These are phyloP conservation scores for Stellera chamaejasme DNA, from an alignment of 345 rosid species.

Conservation along the genomic window DNA sequence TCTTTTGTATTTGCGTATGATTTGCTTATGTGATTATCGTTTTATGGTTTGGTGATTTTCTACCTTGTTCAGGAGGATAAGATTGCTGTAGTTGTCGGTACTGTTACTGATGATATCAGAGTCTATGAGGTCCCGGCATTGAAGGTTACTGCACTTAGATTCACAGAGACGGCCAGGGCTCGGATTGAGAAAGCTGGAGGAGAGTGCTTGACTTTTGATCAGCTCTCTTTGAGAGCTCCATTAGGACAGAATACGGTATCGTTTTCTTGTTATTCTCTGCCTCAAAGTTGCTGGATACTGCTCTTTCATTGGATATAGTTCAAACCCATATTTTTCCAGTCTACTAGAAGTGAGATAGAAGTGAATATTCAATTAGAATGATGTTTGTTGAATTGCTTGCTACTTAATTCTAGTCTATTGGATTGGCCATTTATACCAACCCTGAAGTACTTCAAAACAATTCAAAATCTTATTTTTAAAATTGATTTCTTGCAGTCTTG, in stretches of 20 bases:
- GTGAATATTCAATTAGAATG: no score
- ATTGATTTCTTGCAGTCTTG: neutral
- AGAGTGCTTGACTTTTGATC: constrained; percentile 93
- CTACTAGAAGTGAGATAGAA: no score
- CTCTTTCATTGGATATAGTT: neutral
- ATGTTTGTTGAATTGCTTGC: neutral
- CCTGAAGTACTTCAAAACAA: neutral
- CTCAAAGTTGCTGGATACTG: neutral
- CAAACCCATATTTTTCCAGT: neutral
- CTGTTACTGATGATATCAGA: constrained; percentile 84
- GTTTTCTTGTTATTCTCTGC: neutral
- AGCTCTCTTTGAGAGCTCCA: constrained; percentile 90
- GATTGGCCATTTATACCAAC: no score
- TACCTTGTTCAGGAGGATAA: constrained; percentile 43
- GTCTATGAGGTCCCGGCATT: constrained; percentile 78
- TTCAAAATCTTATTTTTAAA: neutral
- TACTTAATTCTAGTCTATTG: neutral
- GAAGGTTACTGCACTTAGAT: constrained; percentile 80
- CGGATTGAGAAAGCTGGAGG: constrained; percentile 98
- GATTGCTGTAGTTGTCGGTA: constrained; percentile 84
- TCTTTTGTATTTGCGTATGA: neutral
- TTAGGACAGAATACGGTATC: constrained; percentile 97
- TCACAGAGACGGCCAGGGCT: constrained; percentile 86
- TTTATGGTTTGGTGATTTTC: neutral
- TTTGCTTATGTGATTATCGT: neutral